Conservation (phyloP, 2,329 filamentous ascomycete genomes). For the Chaetomium olivaceum region DNA sequence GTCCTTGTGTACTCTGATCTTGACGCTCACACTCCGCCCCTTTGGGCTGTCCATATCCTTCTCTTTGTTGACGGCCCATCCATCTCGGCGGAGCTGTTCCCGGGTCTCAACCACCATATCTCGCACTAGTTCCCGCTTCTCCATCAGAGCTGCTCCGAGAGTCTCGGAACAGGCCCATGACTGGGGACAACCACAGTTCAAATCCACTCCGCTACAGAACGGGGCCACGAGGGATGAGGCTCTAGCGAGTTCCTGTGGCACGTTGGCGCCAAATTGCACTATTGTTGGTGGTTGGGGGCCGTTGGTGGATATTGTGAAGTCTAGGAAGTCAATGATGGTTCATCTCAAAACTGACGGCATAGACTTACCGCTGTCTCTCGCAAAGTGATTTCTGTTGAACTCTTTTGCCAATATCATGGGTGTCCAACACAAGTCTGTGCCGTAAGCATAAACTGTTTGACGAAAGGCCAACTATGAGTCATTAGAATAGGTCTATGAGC, state of each 20-base stretch:
- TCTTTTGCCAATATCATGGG: conserved; percentile 72
- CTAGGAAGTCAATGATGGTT: conserved; percentile 35
- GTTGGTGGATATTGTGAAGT: conserved; percentile 61
- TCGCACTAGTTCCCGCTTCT: conserved; percentile 62
- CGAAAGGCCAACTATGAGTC: conserved; percentile 63
- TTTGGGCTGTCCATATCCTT: conserved; percentile 45
- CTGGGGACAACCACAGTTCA: conserved; percentile 74
- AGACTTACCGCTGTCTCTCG: conserved; percentile 58
- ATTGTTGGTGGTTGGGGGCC: conserved; percentile 60
- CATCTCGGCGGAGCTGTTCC: conserved; percentile 50
- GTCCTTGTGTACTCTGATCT: conserved; percentile 69
- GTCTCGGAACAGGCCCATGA: conserved; percentile 70
- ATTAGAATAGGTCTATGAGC: neutral
- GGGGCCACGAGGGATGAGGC: conserved; percentile 63
- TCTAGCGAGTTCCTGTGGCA: conserved; percentile 60
- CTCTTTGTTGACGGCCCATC: conserved; percentile 52
- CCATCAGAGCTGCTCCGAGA: conserved; percentile 70
- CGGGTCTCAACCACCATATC: conserved; percentile 64
- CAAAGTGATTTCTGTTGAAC: conserved; percentile 62
- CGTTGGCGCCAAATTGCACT: conserved; percentile 67
- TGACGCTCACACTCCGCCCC: conserved; percentile 65
- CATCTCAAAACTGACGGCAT: neutral
- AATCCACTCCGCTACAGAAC: conserved; percentile 63
- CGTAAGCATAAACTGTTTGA: conserved; percentile 64
- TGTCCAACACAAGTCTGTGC: conserved; percentile 67